Conservation (phyloP, 2,329 filamentous ascomycete species). For the Rugonectria rugulosa region DNA sequence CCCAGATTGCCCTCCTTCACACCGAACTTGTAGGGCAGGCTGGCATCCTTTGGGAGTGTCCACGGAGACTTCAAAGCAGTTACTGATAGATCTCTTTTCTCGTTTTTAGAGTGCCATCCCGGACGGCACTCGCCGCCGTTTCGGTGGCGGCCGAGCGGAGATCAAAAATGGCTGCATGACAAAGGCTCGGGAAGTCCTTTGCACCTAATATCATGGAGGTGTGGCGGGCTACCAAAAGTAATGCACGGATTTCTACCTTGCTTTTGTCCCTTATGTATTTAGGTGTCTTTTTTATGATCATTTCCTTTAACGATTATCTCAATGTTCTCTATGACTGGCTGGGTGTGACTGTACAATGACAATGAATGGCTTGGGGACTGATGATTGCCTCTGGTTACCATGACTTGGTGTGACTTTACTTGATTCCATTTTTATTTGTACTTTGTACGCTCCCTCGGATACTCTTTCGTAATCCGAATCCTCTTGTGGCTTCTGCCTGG, state of each 20-base stretch:
- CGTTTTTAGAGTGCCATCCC: slow-evolving; percentile 47
- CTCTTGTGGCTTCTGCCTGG: no score
- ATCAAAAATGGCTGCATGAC: slow-evolving; percentile 46
- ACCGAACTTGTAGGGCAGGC: slow-evolving; percentile 36
- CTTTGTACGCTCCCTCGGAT: no score
- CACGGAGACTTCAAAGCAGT: slow-evolving; percentile 45
- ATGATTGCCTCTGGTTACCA: no score
- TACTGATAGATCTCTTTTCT: slow-evolving; percentile 53
- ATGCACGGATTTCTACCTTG: slow-evolving; percentile 48
- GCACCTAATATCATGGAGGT: slow-evolving; percentile 48
- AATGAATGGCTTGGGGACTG: not conserved
- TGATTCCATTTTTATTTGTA: no score
- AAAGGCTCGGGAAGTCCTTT: slow-evolving; percentile 49
- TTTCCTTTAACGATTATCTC: slow-evolving; percentile 26
- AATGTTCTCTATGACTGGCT: not conserved
- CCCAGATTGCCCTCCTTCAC: slow-evolving; percentile 32
- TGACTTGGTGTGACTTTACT: no score
- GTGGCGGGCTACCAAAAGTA: slow-evolving; percentile 53
- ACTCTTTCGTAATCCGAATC: no score
- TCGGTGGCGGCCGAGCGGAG: slow-evolving; percentile 42
- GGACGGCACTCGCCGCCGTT: slow-evolving; percentile 38
- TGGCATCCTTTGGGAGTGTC: slow-evolving; percentile 41
- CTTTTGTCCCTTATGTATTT: slow-evolving; percentile 47
- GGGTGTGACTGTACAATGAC: not conserved
- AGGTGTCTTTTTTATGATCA: slow-evolving; percentile 46